These are phyloP conservation scores for Pholiota molesta DNA, from an alignment of 768 basidiomycete genomes.

Conservation along the genomic window DNA sequence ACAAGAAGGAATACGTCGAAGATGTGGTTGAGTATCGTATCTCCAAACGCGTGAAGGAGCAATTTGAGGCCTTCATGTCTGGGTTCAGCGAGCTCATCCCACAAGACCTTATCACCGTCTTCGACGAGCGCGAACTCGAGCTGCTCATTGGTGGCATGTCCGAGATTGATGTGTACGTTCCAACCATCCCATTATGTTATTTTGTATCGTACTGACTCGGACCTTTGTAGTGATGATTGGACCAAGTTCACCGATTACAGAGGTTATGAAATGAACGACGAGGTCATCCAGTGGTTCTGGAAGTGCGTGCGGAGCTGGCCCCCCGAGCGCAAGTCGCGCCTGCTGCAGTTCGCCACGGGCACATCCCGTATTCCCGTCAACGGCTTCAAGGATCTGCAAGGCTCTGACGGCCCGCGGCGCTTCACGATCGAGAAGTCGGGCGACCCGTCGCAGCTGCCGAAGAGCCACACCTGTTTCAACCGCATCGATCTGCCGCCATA, in stretches of 20 bases:
- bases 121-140: conserved; percentile 97
- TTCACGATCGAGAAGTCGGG: conserved; percentile 99
- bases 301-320: conserved; percentile 98
- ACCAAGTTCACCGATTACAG: conserved; percentile 99
- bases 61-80: conserved; percentile 99
- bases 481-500: conserved; percentile 97
- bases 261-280: conserved; percentile 93
- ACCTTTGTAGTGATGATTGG: conserved; percentile 81
- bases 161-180: conserved; percentile 95
- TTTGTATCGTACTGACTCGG: background rate
- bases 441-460: conserved; percentile 94
- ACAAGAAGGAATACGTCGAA: conserved; percentile 99
- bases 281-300: conserved; percentile 99
- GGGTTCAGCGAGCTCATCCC: conserved; percentile 99
- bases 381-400: conserved; percentile 98
- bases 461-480: conserved; percentile 97
- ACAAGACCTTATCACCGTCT: conserved; percentile 96
- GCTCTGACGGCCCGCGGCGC: conserved; percentile 93
- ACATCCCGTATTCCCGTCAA: conserved; percentile 98
- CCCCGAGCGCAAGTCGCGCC: conserved; percentile 94
- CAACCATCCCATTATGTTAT: background rate
- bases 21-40: conserved; percentile 96
- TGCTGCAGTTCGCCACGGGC: conserved; percentile 96
- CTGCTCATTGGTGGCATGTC: conserved; percentile 99
- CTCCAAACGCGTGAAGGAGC: conserved; percentile 95